phyloP scores from a whole-genome alignment of 2,329 filamentous ascomycete genomes.

The Phialocephala sp. region DNA sequence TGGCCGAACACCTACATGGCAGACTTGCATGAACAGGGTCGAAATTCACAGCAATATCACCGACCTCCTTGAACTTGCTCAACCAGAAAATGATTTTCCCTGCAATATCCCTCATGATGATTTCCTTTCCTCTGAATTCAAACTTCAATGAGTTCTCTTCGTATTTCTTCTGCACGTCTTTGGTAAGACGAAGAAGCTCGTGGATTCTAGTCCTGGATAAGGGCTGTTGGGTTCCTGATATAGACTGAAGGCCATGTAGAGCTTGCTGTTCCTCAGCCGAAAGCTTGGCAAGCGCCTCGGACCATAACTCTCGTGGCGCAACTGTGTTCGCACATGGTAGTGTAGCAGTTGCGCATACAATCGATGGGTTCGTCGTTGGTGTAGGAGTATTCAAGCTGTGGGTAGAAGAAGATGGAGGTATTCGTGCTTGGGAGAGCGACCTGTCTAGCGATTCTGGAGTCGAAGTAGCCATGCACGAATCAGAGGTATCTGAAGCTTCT shows the following conservation, averaged over 20 bases:
- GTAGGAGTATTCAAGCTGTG: background rate
- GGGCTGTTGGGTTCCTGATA: background rate
- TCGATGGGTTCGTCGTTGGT: background rate
- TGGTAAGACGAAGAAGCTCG: background rate
- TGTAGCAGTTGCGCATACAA: background rate
- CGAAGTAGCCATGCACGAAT: background rate
- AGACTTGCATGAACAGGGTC: conserved; percentile 40
- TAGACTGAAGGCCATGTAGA: background rate
- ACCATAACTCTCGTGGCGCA: background rate
- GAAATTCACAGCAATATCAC: conserved; percentile 38
- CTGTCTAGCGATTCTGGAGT: background rate
- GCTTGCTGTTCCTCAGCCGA: background rate
- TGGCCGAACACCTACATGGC: conserved; percentile 27
- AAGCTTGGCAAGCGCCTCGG: background rate
- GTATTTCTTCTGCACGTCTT: background rate
- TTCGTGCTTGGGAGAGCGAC: background rate
- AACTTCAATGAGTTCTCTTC: background rate
- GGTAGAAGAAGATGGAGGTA: background rate
- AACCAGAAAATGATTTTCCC: conserved; percentile 18
- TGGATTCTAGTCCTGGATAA: background rate
- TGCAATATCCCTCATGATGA: background rate
- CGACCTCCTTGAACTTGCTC: conserved; percentile 40
- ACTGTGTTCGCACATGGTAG: background rate
- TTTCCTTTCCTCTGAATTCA: background rate
- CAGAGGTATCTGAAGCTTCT: background rate